Base-by-base conservation (phyloP, 1,284 basidiomycete genomes). In the Ceratobasidium sp. region DNA sequence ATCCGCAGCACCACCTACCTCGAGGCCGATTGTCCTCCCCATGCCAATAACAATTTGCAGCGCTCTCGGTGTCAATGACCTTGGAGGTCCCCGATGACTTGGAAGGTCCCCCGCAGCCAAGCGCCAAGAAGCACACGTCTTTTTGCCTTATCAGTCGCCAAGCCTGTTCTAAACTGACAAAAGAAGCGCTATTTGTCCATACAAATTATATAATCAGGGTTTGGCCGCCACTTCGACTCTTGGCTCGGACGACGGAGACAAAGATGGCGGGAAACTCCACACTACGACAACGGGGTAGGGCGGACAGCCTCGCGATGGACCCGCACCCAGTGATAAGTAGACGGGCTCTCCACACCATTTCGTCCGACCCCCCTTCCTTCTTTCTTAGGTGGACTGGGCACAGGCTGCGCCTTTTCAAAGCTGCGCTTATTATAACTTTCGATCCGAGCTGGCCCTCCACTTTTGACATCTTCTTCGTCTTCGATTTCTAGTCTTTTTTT, bases 221-320 rank as follows among this genome's bases (percentile, higher is more conserved):
- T 11, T 41, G 49, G 54, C 41, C 29, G 49, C 65, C 49, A 22
- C 49, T n/a, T 27, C 49, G 51, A 69, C 34, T 34, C 68, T 71
- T 71, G 68, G 68, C 68, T 71, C n/a, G 54, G 24, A 49, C 68
- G 54, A 71, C 68, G 46, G 68, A 71, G 68, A 71, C 68, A 71
- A 58, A 71, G 37, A 39, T 43, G 19, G 54, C 68, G 68, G 51
- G 54, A 59, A 58, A 56, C 22, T 24, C 43, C 53, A 29, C 27
- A 59, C 68, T 56, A 53, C 27, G 54, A 56, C 68, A 48, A 71
- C 54, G 68, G 43, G 39, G 37, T 14, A 46, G 24, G 34, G n/a
- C 27, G 24, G 41, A 71, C 54, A 71, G 68, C 68, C 68, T 53
- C 54, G 54, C 43, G 11, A 27, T 24, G 29, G 54, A 29, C 27